Percentiles rank a stretch among this genome's conserved stretches.
Evolutionary conservation across 495 filamentous ascomycete genomes (phyloP).

Genomic region (Margaritispora aquatica): DNA sequence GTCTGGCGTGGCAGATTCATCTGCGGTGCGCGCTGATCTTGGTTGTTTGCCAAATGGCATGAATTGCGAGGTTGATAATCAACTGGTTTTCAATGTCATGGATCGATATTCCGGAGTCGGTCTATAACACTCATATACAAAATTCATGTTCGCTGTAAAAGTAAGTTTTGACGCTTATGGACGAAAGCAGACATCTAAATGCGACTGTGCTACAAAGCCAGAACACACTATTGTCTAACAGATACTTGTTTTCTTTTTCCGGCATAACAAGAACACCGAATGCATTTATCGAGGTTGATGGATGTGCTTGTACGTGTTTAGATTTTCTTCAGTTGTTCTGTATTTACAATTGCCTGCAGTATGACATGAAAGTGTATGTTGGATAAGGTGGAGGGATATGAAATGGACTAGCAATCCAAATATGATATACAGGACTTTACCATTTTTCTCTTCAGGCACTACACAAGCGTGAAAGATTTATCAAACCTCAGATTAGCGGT

Average conservation of each 20-base stretch:
- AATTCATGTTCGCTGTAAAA: not conserved
- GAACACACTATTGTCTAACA: not conserved
- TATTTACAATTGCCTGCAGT: no score
- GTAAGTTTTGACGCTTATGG: not conserved
- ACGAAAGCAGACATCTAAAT: not conserved
- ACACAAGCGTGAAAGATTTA: not conserved
- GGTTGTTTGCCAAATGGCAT: conserved; percentile 18
- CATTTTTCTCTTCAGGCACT: no score
- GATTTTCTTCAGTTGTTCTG: no score
- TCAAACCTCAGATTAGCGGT: not conserved
- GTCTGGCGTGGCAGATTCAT: conserved; percentile 15
- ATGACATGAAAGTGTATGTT: no score
- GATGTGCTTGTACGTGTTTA: no score
- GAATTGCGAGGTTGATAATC: conserved; percentile 26
- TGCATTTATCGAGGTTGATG: not conserved
- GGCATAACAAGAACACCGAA: not conserved
- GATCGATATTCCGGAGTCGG: conserved; percentile 19
- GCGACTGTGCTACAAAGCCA: not conserved
- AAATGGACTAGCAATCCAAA: no score
- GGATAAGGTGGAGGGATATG: no score
- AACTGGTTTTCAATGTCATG: conserved; percentile 24
- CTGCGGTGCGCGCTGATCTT: conserved; percentile 17
- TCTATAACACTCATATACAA: conserved; percentile 9
- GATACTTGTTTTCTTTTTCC: not conserved
- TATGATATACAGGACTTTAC: not conserved